Base-by-base conservation (phyloP, 23 red algal genomes). In the Chondrus crispus region DNA sequence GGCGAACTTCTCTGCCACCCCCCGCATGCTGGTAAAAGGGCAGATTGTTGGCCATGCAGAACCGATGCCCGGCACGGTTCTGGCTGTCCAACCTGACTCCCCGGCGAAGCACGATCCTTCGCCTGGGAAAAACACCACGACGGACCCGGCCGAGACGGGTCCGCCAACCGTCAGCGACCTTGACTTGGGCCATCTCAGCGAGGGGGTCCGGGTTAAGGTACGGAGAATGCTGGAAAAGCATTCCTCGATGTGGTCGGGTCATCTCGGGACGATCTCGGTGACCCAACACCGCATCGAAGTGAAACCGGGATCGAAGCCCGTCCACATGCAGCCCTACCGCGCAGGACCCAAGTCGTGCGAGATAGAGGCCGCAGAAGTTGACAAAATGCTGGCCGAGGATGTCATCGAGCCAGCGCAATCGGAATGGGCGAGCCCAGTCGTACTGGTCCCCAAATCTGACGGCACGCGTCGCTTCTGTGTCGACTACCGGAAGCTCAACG, bases 381-480 rank as follows among this genome's bases (percentile, higher is more conserved):
- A 78, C 19, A 40, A 51, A 5, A 72, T 74, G 68, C 38, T 73
- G 26, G 37, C n/a, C 41, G 69, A 41, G 47, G 7, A 26, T 0
- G 64, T 50, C 12, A 74, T 88, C 35, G 62, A 88, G 5, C 63
- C 84, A 11, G 69, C 47, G 19, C 28, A 52, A 75, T 75, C 1
- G 0, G 9, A 73, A 26, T 72, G 64, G 37, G 84, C 84, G 13
- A 50, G 13, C 33, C 84, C 68, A 6, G 49, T 88, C 0, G 47
- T 88, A 3, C 36, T 88, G 3, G 68, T 88, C 28, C 84, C 64
- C 44, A 76, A 88, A 52, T 26, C 46, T 42, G 64, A 88, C 40
- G 33, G 84, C 11, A 30, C 18, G 13, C 29, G n/a, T 14, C 6
- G 84, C 16, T 88, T 88, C 20, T 88, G 68, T 64, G 52, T 55